Conservation (phyloP, 768 basidiomycete species). For the Boletales sp. region DNA sequence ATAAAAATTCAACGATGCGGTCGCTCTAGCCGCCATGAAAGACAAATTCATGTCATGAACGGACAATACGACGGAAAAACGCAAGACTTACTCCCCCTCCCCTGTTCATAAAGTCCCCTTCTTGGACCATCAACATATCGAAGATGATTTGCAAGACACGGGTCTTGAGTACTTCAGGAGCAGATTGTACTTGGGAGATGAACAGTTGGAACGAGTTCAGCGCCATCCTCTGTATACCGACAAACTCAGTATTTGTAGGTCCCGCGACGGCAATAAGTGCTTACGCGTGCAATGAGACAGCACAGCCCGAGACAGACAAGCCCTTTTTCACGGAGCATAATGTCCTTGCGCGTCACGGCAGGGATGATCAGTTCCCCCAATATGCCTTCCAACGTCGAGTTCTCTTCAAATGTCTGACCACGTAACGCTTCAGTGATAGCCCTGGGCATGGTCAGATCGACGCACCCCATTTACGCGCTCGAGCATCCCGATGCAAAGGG, state of each 20-base stretch:
- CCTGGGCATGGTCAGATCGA: background rate
- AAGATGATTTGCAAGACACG: constrained; percentile 78
- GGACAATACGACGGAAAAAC: background rate
- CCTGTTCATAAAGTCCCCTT: constrained; percentile 56
- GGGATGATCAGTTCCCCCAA: constrained; percentile 86
- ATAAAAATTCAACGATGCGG: constrained; percentile 65
- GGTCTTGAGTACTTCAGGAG: constrained; percentile 62
- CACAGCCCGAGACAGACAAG: constrained; percentile 69
- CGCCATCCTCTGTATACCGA: constrained; percentile 25
- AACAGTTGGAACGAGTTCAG: constrained; percentile 74
- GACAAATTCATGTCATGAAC: background rate
- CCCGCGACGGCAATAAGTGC: background rate
- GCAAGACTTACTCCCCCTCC: constrained; percentile 32
- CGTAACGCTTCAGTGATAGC: background rate
- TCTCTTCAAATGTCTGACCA: constrained; percentile 55
- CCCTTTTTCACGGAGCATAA: constrained; percentile 59
- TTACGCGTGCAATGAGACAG: constrained; percentile 63
- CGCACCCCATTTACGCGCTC: constrained; percentile 83
- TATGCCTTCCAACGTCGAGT: constrained; percentile 64
- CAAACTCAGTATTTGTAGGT: background rate
- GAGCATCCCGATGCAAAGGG: constrained; percentile 77
- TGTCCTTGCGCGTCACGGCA: constrained; percentile 84
- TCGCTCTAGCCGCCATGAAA: constrained; percentile 34
- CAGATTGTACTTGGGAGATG: constrained; percentile 63
- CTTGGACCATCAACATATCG: constrained; percentile 85